phyloP scores from a whole-genome alignment of 768 basidiomycete species.

The Lentinus brumalis region DNA sequence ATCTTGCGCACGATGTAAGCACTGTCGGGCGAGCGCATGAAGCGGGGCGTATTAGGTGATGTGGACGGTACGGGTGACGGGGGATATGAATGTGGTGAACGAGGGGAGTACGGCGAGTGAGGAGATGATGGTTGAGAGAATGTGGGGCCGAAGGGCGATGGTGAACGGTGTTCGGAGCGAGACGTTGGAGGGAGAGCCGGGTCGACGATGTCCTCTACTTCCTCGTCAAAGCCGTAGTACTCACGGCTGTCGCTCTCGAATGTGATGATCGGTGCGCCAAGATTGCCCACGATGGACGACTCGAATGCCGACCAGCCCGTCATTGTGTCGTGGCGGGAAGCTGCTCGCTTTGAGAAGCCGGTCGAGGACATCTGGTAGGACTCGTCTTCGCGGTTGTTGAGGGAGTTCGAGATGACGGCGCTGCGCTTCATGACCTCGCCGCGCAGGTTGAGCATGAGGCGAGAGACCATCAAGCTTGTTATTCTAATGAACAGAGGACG shows the following conservation, averaged over 20 bases:
- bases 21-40: slow-evolving; percentile 7
- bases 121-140: background rate
- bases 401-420: slow-evolving; percentile 5
- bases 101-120: background rate
- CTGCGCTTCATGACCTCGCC: slow-evolving; percentile 16
- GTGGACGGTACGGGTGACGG: background rate
- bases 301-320: slow-evolving; percentile 9
- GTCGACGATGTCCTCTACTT: background rate
- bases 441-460: slow-evolving; percentile 26
- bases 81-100: background rate
- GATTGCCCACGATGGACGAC: slow-evolving; percentile 23
- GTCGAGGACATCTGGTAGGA: slow-evolving; percentile 5
- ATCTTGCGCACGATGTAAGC: background rate
- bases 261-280: slow-evolving; percentile 22
- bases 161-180: background rate
- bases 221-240: slow-evolving; percentile 36
- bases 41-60: slow-evolving; percentile 5
- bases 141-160: background rate
- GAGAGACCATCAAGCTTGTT: slow-evolving; percentile 26
- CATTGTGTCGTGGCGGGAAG: background rate
- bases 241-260: slow-evolving; percentile 65
- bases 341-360: background rate
- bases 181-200: background rate
- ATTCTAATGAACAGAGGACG: slow-evolving; percentile 9
- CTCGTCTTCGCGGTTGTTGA: background rate